A percentile compares a stretch with the other conserved stretches of the same genome.
Conservation (phyloP, 2,329 filamentous ascomycete species). For the Cadophora gregata region DNA sequence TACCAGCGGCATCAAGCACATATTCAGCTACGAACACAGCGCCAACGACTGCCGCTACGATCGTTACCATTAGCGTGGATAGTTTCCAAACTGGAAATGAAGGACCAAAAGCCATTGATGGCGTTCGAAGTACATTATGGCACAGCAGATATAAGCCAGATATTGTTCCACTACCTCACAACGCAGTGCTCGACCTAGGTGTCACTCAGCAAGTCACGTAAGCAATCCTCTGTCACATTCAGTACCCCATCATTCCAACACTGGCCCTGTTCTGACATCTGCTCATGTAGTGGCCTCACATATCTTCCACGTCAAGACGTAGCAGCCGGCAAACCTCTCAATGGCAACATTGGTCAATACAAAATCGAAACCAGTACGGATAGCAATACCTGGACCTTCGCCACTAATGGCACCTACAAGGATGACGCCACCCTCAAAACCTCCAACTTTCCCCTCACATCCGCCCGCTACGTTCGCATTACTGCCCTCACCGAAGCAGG, state of each 20-base stretch:
- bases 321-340: background rate
- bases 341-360: slow-evolving; percentile 1
- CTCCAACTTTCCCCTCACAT: background rate
- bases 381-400: background rate
- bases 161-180: background rate
- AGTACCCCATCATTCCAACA: background rate
- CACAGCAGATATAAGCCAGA: background rate
- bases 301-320: background rate
- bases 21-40: background rate
- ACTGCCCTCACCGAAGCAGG: slow-evolving; percentile 6
- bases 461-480: slow-evolving; percentile 1
- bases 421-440: background rate
- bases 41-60: background rate
- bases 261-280: background rate
- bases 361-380: slow-evolving; percentile 13
- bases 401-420: background rate
- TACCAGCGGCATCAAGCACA: background rate
- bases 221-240: background rate
- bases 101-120: background rate
- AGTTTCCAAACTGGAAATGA: background rate
- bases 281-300: background rate
- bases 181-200: background rate
- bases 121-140: background rate
- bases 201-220: background rate
- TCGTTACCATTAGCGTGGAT: background rate